These are phyloP conservation scores for Trichoderma lentiforme DNA, from an alignment of 2,329 filamentous ascomycete genomes.

Conservation along the genomic window DNA sequence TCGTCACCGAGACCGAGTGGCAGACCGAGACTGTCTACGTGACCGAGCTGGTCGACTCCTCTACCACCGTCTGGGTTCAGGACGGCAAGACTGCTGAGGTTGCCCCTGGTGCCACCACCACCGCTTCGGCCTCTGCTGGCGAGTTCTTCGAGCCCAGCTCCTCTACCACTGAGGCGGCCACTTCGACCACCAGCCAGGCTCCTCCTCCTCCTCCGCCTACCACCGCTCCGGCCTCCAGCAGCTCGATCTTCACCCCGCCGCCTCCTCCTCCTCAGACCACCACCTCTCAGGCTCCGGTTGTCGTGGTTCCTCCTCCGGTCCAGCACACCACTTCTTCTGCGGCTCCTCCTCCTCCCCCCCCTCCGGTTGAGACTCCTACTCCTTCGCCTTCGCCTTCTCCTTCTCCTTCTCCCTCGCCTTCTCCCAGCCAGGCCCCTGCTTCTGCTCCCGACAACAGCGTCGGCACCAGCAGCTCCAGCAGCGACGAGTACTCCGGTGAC, in stretches of 20 bases:
- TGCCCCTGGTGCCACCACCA: conserved; percentile 17
- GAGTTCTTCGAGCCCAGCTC: conserved; percentile 31
- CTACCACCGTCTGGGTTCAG: conserved; percentile 45
- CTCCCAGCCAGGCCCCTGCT: not conserved
- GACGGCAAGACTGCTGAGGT: conserved; percentile 30
- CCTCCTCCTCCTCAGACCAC: conserved; percentile 28
- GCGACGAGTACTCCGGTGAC: conserved; percentile 50
- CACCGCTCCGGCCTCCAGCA: conserved; percentile 10
- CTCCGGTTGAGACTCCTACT: conserved; percentile 10
- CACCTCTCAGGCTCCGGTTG: conserved; percentile 12
- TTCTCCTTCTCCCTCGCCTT: conserved; percentile 18
- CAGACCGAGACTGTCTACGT: conserved; percentile 48
- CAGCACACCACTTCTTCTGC: conserved; percentile 4
- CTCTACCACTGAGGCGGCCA: conserved; percentile 21
- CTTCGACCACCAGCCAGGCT: conserved; percentile 26
- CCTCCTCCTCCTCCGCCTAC: conserved; percentile 23
- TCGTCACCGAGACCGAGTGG: conserved; percentile 50
- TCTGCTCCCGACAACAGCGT: conserved; percentile 6
- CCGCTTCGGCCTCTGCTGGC: conserved; percentile 25
- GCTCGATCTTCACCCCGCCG: conserved; percentile 23
- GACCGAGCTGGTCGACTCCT: conserved; percentile 47
- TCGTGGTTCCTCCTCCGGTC: conserved; percentile 23
- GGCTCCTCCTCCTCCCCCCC: conserved; percentile 24
- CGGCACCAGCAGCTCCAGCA: conserved; percentile 20
- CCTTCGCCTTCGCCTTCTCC: conserved; percentile 23